These are phyloP conservation scores for Zymoseptoria pseudotritici DNA, from an alignment of 2,329 filamentous ascomycete species.

Conservation along the genomic window DNA sequence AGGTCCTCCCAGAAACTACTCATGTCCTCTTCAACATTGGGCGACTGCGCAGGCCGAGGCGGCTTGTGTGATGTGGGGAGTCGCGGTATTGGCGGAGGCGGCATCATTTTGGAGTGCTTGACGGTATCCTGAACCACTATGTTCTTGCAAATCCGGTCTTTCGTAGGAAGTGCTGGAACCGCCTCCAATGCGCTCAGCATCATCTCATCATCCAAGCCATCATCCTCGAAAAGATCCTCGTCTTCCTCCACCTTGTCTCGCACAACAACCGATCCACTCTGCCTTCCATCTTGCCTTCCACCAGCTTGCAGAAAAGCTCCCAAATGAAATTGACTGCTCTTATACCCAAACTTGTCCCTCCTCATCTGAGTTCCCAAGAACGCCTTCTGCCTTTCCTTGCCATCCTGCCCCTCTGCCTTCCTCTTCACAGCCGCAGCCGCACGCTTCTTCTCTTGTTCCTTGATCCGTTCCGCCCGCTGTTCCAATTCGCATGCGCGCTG, in stretches of 20 bases:
- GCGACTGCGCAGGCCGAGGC: background rate
- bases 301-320: slow-evolving; percentile 27
- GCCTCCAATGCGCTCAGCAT: slow-evolving; percentile 21
- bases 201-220: slow-evolving; percentile 28
- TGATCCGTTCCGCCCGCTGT: slow-evolving; percentile 26
- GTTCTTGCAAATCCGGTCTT: background rate
- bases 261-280: background rate
- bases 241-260: slow-evolving; percentile 1
- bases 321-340: slow-evolving; percentile 31
- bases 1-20: slow-evolving; percentile 32
- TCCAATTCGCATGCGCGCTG: slow-evolving; percentile 29
- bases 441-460: slow-evolving; percentile 28
- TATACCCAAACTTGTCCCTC: slow-evolving; percentile 29
- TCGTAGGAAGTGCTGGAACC: background rate
- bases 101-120: slow-evolving; percentile 1
- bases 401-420: slow-evolving; percentile 18
- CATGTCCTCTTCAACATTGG: slow-evolving; percentile 14
- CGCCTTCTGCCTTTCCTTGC: slow-evolving; percentile 11
- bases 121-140: background rate
- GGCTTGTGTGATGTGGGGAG: background rate
- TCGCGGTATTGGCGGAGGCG: slow-evolving; percentile 4
- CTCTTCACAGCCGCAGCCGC: slow-evolving; percentile 25
- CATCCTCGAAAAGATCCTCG: slow-evolving; percentile 18
- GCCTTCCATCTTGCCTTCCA: background rate
- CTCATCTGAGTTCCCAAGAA: slow-evolving; percentile 26